Evolutionary conservation across 176 grass and related monocot genomes (phyloP), one percentile per base, ranked within the genome.

Genomic region (Ananas comosus): DNA sequence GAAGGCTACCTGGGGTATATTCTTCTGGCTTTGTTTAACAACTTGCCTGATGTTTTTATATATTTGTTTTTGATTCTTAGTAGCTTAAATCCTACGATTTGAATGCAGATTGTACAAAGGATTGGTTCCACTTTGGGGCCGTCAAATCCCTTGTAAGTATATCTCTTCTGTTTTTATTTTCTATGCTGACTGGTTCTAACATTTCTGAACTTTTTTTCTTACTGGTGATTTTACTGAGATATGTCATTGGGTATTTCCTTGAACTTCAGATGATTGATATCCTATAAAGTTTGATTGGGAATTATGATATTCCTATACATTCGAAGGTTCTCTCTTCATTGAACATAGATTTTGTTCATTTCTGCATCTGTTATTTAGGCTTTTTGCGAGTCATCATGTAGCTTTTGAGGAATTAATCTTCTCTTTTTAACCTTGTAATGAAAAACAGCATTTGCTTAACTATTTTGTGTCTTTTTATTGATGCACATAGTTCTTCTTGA

Each of bases 61-160:
- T 13, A 7, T 66, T 23, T 13, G 48, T 13, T 79, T 76, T 14
- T 48, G 19, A 63, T 7, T 63, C 4, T 70, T 24, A 42, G 49
- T 19, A n/a, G 21, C n/a, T 54, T 19, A 49, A 12, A 50, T 28
- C 17, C 3, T 12, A 61, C 53, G 10, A 70, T 75, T 29, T 74
- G 58, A 65, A 78, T 67, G 10, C 73, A 96, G 92, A 73, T 67
- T 96, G 11, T 91, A 96, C 83, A 96, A 96, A 76, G 92, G 92
- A 53, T 19, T 91, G 50, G 92, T 96, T 82, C 88, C 85, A 9
- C 88, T 96, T 5, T 96, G 88, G 92, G 92, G 92, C 6, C 85
- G 85, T 64, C 88, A 91, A 70, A 91, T 96, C 76, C 88, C 92
- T 49, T 96, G 92, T 91, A 82, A 91, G 83, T 69, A 58, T 64